phyloP scores from a whole-genome alignment of 2,329 filamentous ascomycete species.

The Exophiala oligosperma region DNA sequence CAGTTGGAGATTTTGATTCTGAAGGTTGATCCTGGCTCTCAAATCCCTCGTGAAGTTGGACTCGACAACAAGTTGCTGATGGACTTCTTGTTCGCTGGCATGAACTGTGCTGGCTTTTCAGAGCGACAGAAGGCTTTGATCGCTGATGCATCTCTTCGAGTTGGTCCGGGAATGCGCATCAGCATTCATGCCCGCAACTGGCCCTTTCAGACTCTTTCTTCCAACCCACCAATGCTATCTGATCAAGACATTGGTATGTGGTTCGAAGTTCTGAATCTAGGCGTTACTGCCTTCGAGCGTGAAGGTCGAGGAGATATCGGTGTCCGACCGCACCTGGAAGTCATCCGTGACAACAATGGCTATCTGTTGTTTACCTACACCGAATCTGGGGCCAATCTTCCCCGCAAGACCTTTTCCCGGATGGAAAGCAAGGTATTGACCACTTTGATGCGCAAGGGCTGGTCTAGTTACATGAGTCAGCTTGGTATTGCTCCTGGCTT shows the following conservation, averaged over 20 bases:
- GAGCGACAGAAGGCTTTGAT: slow-evolving; percentile 37
- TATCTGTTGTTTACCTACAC: slow-evolving; percentile 18
- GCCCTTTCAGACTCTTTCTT: slow-evolving; percentile 26
- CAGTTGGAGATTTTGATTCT: slow-evolving; percentile 72
- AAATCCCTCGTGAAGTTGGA: slow-evolving; percentile 34
- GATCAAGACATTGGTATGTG: slow-evolving; percentile 26
- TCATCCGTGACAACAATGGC: slow-evolving; percentile 14
- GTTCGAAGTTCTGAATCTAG: slow-evolving; percentile 24
- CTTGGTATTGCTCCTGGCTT: not conserved
- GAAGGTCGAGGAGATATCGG: slow-evolving; percentile 11
- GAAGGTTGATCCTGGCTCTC: slow-evolving; percentile 42
- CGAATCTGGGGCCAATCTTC: slow-evolving; percentile 10
- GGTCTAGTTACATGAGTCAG: slow-evolving; percentile 13
- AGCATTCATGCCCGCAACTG: slow-evolving; percentile 22
- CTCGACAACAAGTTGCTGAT: slow-evolving; percentile 40
- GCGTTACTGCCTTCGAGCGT: slow-evolving; percentile 14
- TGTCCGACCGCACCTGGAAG: slow-evolving; percentile 12
- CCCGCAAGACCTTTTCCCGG: slow-evolving; percentile 12
- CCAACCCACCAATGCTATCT: slow-evolving; percentile 11
- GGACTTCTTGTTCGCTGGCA: slow-evolving; percentile 42
- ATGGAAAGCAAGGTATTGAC: slow-evolving; percentile 17
- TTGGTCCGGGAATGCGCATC: slow-evolving; percentile 12
- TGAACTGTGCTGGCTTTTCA: slow-evolving; percentile 45
- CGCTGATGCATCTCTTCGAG: slow-evolving; percentile 9
- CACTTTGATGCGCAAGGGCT: slow-evolving; percentile 16